A percentile compares a stretch with the other conserved stretches of the same genome.
Conservation (phyloP, 2,329 filamentous ascomycete species). For the Juglanconis sp. region DNA sequence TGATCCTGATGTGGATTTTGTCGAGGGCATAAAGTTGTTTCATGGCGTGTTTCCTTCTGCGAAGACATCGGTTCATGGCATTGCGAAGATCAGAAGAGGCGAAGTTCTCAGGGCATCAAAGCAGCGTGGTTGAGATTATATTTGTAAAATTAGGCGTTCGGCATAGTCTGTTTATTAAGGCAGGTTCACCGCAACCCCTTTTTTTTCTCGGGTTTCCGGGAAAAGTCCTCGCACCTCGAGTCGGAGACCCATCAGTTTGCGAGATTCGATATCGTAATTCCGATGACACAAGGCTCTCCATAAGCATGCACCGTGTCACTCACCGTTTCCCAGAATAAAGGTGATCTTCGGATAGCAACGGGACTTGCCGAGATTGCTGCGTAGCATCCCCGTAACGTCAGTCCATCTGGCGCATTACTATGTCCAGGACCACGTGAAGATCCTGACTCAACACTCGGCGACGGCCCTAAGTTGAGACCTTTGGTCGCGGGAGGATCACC, state of each 20-base stretch:
- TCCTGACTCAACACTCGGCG: no score
- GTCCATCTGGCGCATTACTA: no score
- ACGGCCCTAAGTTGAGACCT: no score
- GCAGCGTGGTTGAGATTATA: background rate
- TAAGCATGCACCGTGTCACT: background rate
- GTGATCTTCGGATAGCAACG: background rate
- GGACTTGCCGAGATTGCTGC: background rate
- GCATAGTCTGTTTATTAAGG: background rate
- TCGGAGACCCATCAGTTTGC: no score
- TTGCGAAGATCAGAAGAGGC: background rate
- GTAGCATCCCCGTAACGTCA: no score
- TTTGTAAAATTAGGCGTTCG: background rate
- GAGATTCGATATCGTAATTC: no score
- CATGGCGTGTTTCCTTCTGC: background rate
- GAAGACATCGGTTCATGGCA: background rate
- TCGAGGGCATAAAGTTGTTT: slow-evolving; percentile 38
- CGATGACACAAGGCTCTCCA: no score
- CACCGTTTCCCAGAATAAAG: background rate
- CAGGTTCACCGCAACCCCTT: background rate
- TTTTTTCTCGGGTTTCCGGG: background rate
- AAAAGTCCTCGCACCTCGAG: no score
- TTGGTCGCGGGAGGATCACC: no score
- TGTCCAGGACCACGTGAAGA: no score
- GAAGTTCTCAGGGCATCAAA: background rate
- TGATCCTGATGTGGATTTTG: slow-evolving; percentile 86